phyloP scores from a whole-genome alignment of 2,329 filamentous ascomycete species.

The Penicillium palitans region DNA sequence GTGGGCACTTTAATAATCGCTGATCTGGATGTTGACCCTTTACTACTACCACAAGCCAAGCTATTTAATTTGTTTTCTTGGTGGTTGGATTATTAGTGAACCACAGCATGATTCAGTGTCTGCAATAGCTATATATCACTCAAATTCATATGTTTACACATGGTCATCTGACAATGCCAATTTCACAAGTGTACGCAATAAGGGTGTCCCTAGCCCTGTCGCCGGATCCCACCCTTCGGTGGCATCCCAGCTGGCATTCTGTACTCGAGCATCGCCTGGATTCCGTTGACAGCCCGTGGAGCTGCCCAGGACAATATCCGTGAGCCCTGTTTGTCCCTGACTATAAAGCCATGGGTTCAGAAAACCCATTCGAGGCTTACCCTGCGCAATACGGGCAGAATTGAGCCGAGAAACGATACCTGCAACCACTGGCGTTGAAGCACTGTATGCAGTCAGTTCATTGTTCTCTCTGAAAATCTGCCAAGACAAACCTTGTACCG shows the following conservation, averaged over 20 bases:
- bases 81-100: background rate
- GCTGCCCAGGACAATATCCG: conserved; percentile 51
- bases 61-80: background rate
- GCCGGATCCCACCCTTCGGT: conserved; percentile 53
- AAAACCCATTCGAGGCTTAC: conserved; percentile 57
- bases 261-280: conserved; percentile 40
- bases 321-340: conserved; percentile 46
- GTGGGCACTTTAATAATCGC: conserved; percentile 10
- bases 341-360: conserved; percentile 63
- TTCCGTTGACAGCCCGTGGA: conserved; percentile 48
- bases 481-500: conserved; percentile 47
- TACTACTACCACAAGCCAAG: background rate
- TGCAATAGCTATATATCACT: background rate
- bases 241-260: conserved; percentile 53
- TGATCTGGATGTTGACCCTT: background rate
- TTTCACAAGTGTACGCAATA: conserved; percentile 26
- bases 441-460: conserved; percentile 37
- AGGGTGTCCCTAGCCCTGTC: conserved; percentile 45
- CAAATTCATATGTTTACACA: background rate
- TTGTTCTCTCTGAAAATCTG: background rate
- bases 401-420: conserved; percentile 66
- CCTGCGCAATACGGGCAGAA: conserved; percentile 58
- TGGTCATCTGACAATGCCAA: conserved; percentile 16
- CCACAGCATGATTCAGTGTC: background rate
- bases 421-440: conserved; percentile 63